These are phyloP conservation scores for Akanthomyces lecanii DNA, from an alignment of 2,329 filamentous ascomycete genomes.

Conservation along the genomic window DNA sequence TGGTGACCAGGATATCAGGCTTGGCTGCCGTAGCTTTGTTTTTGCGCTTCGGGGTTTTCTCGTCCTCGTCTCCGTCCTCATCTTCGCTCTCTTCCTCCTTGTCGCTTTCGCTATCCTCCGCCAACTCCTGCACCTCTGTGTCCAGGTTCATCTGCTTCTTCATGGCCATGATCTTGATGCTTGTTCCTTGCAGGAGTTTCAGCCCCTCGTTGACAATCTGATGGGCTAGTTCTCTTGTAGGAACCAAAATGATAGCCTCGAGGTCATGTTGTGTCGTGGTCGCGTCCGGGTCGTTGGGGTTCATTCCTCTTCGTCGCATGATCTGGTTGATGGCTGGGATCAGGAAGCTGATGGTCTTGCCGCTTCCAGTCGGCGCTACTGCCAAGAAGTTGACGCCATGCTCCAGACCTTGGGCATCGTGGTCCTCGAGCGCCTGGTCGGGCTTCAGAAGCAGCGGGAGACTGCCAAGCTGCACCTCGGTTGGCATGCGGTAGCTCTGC, in stretches of 20 bases:
- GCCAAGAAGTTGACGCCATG: conserved; percentile 69
- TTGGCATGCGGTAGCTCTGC: conserved; percentile 85
- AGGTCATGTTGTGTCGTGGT: conserved; percentile 42
- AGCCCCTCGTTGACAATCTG: conserved; percentile 83
- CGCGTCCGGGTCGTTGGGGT: conserved; percentile 36
- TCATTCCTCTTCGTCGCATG: conserved; percentile 50
- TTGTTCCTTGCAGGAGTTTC: conserved; percentile 73
- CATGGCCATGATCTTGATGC: conserved; percentile 75
- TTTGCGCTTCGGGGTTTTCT: conserved; percentile 22
- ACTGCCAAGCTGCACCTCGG: conserved; percentile 86
- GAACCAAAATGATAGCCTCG: conserved; percentile 68
- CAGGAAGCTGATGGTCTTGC: conserved; percentile 91
- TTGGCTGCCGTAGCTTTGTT: conserved; percentile 27
- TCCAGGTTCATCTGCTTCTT: conserved; percentile 75
- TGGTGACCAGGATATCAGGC: conserved; percentile 39
- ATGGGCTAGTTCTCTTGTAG: conserved; percentile 71
- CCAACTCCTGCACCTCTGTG: conserved; percentile 38
- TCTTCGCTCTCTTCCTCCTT: conserved; percentile 35
- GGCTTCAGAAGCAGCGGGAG: conserved; percentile 71
- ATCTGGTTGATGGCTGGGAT: conserved; percentile 81
- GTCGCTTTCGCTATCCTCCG: conserved; percentile 35
- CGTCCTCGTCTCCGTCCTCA: conserved; percentile 30
- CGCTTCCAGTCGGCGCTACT: conserved; percentile 90
- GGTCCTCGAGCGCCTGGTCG: conserved; percentile 43
- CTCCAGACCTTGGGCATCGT: conserved; percentile 29